Evolutionary conservation across 2,329 filamentous ascomycete species (phyloP).

Genomic region (Cadophora malorum): DNA sequence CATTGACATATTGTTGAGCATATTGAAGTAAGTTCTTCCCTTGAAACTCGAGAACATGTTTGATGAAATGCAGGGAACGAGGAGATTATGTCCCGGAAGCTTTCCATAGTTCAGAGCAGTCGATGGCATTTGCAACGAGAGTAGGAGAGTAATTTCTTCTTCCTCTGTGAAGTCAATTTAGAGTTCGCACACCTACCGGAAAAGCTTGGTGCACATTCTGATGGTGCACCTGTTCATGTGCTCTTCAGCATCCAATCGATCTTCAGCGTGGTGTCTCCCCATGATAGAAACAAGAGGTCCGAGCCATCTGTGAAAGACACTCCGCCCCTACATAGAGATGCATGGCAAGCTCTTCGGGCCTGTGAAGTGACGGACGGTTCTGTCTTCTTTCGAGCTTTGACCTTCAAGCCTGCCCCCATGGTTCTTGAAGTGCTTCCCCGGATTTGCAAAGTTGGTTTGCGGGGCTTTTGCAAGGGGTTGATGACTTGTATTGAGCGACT

Average conservation of each 20-base stretch:
- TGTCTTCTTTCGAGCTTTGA: neutral
- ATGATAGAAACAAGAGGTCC: neutral
- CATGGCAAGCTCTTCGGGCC: neutral
- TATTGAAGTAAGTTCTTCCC: neutral
- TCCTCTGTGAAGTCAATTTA: neutral
- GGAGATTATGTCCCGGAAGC: neutral
- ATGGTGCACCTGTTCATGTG: neutral
- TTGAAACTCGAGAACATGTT: constrained; percentile 11
- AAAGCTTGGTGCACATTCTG: neutral
- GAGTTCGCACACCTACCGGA: neutral
- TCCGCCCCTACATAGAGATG: neutral
- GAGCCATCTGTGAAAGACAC: neutral
- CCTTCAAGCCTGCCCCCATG: neutral
- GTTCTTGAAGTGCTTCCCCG: neutral
- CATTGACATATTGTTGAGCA: constrained; percentile 5
- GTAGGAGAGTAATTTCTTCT: neutral
- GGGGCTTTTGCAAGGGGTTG: neutral
- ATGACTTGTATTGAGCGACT: neutral
- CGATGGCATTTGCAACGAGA: neutral
- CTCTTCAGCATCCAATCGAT: neutral
- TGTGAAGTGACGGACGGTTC: neutral
- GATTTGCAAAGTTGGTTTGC: neutral
- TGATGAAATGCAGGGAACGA: neutral
- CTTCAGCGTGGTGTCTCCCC: no score
- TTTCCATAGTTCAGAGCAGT: neutral